Percentiles rank a stretch among this genome's conserved stretches.
phyloP scores from a whole-genome alignment of 441 rosid species.

The Aquilaria agallochum region DNA sequence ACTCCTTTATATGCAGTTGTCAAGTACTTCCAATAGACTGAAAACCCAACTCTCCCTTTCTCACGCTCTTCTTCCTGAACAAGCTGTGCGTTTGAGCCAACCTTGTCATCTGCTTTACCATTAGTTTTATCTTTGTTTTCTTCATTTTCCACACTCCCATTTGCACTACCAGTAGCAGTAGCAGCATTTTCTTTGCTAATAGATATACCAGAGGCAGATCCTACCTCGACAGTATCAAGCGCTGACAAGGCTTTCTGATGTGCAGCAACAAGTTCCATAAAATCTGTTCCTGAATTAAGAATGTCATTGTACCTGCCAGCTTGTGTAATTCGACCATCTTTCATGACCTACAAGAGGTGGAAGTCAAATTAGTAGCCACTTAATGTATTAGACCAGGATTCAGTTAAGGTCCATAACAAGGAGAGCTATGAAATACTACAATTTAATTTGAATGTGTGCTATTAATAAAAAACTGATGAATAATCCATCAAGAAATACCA shows the following conservation, averaged over 20 bases:
- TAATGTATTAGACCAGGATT: background rate
- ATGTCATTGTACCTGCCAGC: conserved; percentile 60
- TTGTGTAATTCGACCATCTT: conserved; percentile 53
- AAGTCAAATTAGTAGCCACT: background rate
- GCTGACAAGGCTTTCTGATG: conserved; percentile 60
- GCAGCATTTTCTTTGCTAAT: conserved; percentile 16
- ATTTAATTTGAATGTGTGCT: no score
- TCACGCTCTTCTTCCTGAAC: conserved; percentile 95
- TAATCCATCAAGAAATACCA: no score
- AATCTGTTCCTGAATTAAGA: conserved; percentile 44
- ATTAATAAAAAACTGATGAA: no score
- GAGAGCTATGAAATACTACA: no score
- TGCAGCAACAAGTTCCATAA: conserved; percentile 64
- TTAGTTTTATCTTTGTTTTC: conserved; percentile 32
- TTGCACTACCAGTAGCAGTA: conserved; percentile 9
- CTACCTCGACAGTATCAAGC: conserved; percentile 40
- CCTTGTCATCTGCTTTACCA: conserved; percentile 30
- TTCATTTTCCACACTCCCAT: conserved; percentile 25
- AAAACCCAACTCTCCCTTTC: conserved; percentile 76
- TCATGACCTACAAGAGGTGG: conserved; percentile 45
- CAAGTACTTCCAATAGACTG: conserved; percentile 73
- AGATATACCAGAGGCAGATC: conserved; percentile 25
- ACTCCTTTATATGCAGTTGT: conserved; percentile 86
- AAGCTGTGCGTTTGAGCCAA: conserved; percentile 54
- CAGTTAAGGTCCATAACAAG: no score